These are phyloP conservation scores for Pseudomicrostroma phylloplanum DNA, from an alignment of 1,284 basidiomycete genomes.

Conservation along the genomic window DNA sequence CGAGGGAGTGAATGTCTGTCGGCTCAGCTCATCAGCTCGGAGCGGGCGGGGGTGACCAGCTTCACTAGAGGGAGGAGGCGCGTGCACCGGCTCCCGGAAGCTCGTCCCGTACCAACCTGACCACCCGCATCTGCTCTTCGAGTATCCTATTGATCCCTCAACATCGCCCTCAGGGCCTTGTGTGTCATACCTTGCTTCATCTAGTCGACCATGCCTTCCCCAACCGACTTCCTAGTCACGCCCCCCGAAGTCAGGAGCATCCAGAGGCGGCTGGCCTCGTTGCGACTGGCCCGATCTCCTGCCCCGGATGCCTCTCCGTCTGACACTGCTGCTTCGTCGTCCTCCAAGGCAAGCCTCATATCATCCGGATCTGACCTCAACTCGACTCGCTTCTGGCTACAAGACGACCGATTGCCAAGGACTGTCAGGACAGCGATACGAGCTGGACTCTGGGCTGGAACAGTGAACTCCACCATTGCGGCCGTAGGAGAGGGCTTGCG, in stretches of 20 bases:
- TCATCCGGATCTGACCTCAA: not conserved
- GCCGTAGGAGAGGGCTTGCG: conserved; percentile 24
- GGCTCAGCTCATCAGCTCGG: no score
- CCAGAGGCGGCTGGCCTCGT: not conserved
- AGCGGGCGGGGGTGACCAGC: no score
- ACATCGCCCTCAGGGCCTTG: no score
- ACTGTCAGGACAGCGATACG: conserved; percentile 19
- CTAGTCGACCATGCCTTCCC: not conserved
- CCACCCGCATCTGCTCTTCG: no score
- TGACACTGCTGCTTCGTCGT: conserved; percentile 4
- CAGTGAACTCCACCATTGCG: conserved; percentile 24
- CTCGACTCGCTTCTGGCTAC: not conserved
- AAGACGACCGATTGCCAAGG: conserved; percentile 17
- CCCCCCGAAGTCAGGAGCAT: conserved; percentile 6
- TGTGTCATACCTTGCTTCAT: no score
- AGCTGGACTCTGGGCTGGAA: conserved; percentile 25
- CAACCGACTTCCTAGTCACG: conserved; percentile 5
- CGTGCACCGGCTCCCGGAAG: no score
- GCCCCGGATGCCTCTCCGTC: conserved; percentile 7
- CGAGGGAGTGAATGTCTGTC: no score
- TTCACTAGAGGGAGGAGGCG: no score
- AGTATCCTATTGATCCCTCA: no score
- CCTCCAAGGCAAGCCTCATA: not conserved
- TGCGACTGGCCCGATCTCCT: conserved; percentile 5
- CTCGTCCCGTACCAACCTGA: no score